Evolutionary conservation across 345 rosid species (phyloP).

Genomic region (Abelmoschus esculentus): DNA sequence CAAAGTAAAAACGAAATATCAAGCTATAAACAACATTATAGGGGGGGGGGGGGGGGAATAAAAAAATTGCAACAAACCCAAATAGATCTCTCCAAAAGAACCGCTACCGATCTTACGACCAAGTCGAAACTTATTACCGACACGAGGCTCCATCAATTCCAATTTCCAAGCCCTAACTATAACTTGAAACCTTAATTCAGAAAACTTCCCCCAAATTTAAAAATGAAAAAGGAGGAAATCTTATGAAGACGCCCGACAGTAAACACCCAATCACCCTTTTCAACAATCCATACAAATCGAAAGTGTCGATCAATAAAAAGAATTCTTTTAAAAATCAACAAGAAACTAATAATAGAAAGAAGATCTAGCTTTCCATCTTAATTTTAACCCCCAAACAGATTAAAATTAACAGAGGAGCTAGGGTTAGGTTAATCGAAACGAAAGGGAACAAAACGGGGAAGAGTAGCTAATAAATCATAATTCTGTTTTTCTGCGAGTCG

Average conservation of each 20-base stretch:
- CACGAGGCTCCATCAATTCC: constrained; percentile 69
- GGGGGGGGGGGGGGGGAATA: not conserved
- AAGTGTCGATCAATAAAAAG: not conserved
- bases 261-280: not conserved
- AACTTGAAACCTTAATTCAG: not conserved
- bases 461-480: constrained; percentile 4
- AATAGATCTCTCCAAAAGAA: constrained; percentile 98
- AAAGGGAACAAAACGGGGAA: not conserved
- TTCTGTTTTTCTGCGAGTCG: not conserved
- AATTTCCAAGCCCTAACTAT: constrained; percentile 6
- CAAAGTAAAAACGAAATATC: not conserved
- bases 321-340: not conserved
- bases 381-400: not conserved
- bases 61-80: constrained; percentile 39
- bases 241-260: not conserved
- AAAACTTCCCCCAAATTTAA: not conserved
- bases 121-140: constrained; percentile 82
- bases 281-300: not conserved
- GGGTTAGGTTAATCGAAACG: constrained; percentile 5
- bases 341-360: not conserved
- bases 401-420: not conserved
- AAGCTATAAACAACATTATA: not conserved
- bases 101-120: constrained; percentile 98
- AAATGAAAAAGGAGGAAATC: not conserved
- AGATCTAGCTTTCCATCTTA: not conserved